Evolutionary conservation across 2,329 filamentous ascomycete species (phyloP).

Genomic region (Clarireedia monteithiana): DNA sequence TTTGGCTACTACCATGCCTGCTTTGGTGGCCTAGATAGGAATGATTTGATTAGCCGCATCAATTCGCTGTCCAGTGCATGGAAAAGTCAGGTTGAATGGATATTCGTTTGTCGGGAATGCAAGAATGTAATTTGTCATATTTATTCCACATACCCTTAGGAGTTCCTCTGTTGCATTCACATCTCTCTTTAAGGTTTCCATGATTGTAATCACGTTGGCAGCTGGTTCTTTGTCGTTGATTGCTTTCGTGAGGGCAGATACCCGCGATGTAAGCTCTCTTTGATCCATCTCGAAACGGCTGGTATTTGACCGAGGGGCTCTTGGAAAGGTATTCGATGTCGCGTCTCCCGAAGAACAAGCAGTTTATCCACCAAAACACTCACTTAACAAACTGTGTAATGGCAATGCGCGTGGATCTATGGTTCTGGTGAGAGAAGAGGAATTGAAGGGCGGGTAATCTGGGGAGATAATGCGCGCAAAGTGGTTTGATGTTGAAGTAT

Average conservation of each 20-base stretch:
- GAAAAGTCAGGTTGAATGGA: too few species aligned
- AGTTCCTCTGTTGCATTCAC: conserved; percentile 83
- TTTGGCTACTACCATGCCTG: conserved; percentile 84
- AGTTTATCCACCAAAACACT: background rate
- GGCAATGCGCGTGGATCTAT: background rate
- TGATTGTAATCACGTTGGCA: conserved; percentile 61
- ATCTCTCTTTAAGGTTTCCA: conserved; percentile 73
- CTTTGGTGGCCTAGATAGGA: conserved; percentile 61
- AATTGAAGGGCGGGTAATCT: background rate
- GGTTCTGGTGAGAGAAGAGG: background rate
- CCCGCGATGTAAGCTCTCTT: conserved; percentile 23
- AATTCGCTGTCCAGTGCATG: background rate
- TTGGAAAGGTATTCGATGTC: too few species aligned
- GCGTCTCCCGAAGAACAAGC: too few species aligned
- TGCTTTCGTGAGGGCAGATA: conserved; percentile 66
- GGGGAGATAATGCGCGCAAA: background rate
- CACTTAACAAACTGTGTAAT: background rate
- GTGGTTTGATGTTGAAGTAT: background rate
- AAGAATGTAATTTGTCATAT: conserved; percentile 12
- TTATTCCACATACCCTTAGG: conserved; percentile 53
- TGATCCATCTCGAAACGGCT: conserved; percentile 20
- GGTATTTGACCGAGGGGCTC: background rate
- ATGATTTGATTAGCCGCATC: conserved; percentile 9
- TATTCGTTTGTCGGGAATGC: background rate
- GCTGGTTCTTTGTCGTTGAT: conserved; percentile 66